Conservation (phyloP, 2,329 filamentous ascomycete species). For the Exophiala sp. region DNA sequence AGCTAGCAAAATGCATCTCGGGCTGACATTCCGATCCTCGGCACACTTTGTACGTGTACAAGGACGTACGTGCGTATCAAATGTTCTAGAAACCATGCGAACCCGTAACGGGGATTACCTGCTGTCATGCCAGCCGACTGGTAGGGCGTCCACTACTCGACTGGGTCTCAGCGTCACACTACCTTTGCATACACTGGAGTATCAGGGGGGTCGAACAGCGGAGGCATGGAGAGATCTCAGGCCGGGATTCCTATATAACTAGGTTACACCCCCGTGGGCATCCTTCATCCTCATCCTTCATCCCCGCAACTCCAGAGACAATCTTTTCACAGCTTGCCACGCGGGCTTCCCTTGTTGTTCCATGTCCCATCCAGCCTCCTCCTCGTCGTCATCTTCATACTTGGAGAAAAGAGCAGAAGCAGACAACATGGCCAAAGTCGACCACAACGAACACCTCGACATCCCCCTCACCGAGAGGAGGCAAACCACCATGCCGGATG, state of each 20-base stretch:
- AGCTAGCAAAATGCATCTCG: not conserved
- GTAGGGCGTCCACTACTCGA: too few species aligned
- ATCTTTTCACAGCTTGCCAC: slow-evolving; percentile 5
- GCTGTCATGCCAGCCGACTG: slow-evolving; percentile 1
- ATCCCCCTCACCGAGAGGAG: slow-evolving; percentile 11
- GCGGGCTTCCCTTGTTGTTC: slow-evolving; percentile 10
- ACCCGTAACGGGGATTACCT: slow-evolving; percentile 5
- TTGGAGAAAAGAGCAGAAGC: slow-evolving; percentile 12
- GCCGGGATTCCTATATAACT: slow-evolving; percentile 13
- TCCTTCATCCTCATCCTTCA: slow-evolving; percentile 8
- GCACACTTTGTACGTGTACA: not conserved
- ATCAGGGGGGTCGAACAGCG: slow-evolving; percentile 1
- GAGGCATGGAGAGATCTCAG: slow-evolving; percentile 12
- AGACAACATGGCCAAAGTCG: slow-evolving; percentile 14
- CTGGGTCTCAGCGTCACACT: slow-evolving; percentile 5
- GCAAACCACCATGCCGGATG: slow-evolving; percentile 15
- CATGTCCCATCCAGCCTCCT: not conserved
- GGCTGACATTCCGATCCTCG: not conserved
- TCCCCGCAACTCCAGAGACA: slow-evolving; percentile 14
- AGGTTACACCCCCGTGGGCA: slow-evolving; percentile 12
- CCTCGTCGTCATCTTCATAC: slow-evolving; percentile 11
- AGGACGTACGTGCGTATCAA: not conserved
- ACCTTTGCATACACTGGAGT: not conserved
- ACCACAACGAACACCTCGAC: slow-evolving; percentile 16
- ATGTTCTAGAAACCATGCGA: slow-evolving; percentile 16